A percentile compares a stretch with the other conserved stretches of the same genome.
Evolutionary conservation across 768 basidiomycete species (phyloP).

Genomic region (Suillus cothurnatus): DNA sequence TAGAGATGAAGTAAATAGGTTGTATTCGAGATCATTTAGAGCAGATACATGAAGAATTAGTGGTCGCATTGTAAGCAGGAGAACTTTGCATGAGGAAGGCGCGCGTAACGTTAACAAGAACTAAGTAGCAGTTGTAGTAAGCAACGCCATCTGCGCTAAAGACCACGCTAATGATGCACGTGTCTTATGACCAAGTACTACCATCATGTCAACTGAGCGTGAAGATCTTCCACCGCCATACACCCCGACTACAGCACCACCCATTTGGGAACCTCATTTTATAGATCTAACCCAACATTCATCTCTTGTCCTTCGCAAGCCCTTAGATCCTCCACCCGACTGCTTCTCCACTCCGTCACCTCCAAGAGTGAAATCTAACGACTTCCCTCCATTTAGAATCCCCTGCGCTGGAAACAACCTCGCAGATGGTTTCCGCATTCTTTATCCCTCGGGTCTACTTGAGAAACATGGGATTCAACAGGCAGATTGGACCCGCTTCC

Average conservation of each 20-base stretch:
- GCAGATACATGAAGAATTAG: conserved; percentile 75
- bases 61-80: conserved; percentile 48
- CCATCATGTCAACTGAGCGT: neutral
- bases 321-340: conserved; percentile 33
- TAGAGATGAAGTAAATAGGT: conserved; percentile 63
- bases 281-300: conserved; percentile 20
- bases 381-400: conserved; percentile 31
- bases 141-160: neutral
- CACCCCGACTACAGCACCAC: conserved; percentile 18
- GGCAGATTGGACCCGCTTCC: conserved; percentile 32
- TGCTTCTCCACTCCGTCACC: conserved; percentile 33
- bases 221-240: conserved; percentile 15
- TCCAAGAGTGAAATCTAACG: conserved; percentile 25
- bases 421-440: conserved; percentile 26
- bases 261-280: conserved; percentile 31
- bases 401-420: conserved; percentile 23
- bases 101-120: neutral
- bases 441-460: conserved; percentile 27
- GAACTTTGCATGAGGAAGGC: neutral
- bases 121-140: no score
- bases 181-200: neutral
- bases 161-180: neutral
- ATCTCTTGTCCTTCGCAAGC: conserved; percentile 14
- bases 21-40: conserved; percentile 72
- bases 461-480: conserved; percentile 31